Evolutionary conservation across 176 grass and related monocot genomes (phyloP).

Genomic region (Triticum aestivum): IWGSC_CS_RefSeq_v2.1 NC_057797.1:704042534-704043033

Average conservation of each 20-base stretch:
- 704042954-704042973: neutral
- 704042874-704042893: neutral
- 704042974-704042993: constrained; percentile 93
- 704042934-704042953: neutral
- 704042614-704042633: neutral
- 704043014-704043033: constrained; percentile 86
- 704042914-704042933: neutral
- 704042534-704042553: neutral
- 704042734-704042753: neutral
- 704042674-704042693: constrained; percentile 89
- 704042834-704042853: neutral
- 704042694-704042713: constrained; percentile 86
- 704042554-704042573: neutral
- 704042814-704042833: constrained; percentile 6
- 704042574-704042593: neutral
- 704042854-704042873: neutral
- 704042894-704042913: neutral
- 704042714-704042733: constrained; percentile 47
- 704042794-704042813: neutral
- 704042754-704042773: neutral
- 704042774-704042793: neutral
- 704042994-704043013: constrained; percentile 85
- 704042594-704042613: constrained; percentile 7
- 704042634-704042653: constrained; percentile 55
- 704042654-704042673: constrained; percentile 97